Evolutionary conservation across 441 rosid species (phyloP), one percentile per base, ranked within the genome.

Genomic region (Codiaeum variegatum): DNA sequence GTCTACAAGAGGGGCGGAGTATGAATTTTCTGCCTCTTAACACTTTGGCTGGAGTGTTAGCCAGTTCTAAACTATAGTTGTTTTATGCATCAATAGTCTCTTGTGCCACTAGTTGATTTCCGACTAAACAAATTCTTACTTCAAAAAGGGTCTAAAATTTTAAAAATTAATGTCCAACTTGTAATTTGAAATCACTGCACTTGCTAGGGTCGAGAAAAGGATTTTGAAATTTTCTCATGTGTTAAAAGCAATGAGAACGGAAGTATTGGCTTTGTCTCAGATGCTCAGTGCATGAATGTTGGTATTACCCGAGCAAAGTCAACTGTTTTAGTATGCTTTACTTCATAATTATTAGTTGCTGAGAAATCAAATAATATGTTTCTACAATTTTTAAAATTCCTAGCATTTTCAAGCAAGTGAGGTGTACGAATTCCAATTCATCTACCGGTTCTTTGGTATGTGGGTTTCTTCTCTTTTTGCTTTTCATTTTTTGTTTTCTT

Each of bases 301-400:
- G 99, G 92, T 62, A 94, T 94, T 59, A 91, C 99, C 38, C 85
- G 97, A 44, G 97, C 99, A 5, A 92, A 92, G 82, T 91, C 98
- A 49, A 86, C 96, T 71, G 90, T 94, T 29, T 85, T 94, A 92
- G 99, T 92, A 83, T 67, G 83, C 10, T 18, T 58, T 5, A 52
- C 58, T 54, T 31, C 19, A 28, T 38, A 23, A 49, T 4, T 24
- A 18, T 34, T 40, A 44, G 8, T 68, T n/a, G n/a, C n/a, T n/a
- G n/a, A n/a, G n/a, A n/a, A n/a, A n/a, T n/a, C n/a, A n/a, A 28
- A 95, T 95, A 36, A 85, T 36, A 62, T 55, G 47, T 38, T 77
- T 29, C 10, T 60, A 31, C 32, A 40, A 5, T n/a, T 31, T 5
- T 60, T 8, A 24, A 19, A 3, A 21, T 54, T 18, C n/a, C n/a